These are phyloP conservation scores for Triangularia setosa DNA, from an alignment of 2,329 filamentous ascomycete genomes.

Conservation along the genomic window DNA sequence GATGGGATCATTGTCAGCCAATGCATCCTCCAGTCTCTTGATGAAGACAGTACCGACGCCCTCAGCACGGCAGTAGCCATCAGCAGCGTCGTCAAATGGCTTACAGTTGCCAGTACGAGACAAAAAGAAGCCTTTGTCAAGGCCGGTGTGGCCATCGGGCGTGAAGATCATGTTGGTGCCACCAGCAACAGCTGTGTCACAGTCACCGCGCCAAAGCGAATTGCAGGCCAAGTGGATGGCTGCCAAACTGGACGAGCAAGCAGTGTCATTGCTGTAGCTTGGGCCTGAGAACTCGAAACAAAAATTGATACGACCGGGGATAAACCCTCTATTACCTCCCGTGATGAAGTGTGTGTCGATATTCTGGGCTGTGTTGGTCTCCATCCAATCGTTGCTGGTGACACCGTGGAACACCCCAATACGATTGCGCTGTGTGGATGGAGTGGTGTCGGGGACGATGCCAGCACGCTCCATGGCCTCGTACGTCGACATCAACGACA, in stretches of 20 bases:
- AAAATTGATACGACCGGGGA: slow-evolving; percentile 46
- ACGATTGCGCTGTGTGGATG: slow-evolving; percentile 54
- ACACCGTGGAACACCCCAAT: slow-evolving; percentile 74
- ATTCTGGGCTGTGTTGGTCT: slow-evolving; percentile 68
- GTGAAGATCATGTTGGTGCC: slow-evolving; percentile 32
- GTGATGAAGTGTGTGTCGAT: slow-evolving; percentile 55
- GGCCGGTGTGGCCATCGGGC: slow-evolving; percentile 40
- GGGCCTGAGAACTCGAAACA: slow-evolving; percentile 15
- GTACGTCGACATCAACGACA: slow-evolving; percentile 71
- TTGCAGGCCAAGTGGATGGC: slow-evolving; percentile 31
- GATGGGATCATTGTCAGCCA: slow-evolving; percentile 59
- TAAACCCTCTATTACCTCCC: slow-evolving; percentile 48
- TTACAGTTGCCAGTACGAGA: slow-evolving; percentile 41
- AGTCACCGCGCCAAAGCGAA: slow-evolving; percentile 10
- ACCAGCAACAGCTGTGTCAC: slow-evolving; percentile 29
- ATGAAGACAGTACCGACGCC: slow-evolving; percentile 45
- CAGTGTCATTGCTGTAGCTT: slow-evolving; percentile 31
- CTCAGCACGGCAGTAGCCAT: slow-evolving; percentile 54
- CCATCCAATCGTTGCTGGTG: slow-evolving; percentile 74
- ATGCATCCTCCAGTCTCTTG: slow-evolving; percentile 45
- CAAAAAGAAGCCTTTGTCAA: slow-evolving; percentile 63
- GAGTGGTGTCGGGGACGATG: slow-evolving; percentile 62
- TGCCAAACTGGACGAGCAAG: slow-evolving; percentile 29
- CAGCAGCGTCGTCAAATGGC: slow-evolving; percentile 62
- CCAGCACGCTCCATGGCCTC: slow-evolving; percentile 77